Conservation (phyloP, 257 asterid genomes). For the Fraxinus cuspidata region DNA sequence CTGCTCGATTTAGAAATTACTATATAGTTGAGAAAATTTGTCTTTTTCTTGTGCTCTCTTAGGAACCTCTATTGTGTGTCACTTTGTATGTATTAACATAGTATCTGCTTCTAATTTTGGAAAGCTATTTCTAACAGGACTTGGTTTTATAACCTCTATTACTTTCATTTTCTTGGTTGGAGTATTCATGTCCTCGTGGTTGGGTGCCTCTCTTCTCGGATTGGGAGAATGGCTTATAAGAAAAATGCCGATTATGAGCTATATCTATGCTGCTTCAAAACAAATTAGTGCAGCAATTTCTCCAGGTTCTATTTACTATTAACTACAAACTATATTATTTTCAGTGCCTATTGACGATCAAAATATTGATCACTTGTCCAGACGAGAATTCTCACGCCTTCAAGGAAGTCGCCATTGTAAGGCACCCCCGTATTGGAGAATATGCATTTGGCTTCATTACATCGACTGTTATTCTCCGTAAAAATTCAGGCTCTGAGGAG, state of each 20-base stretch:
- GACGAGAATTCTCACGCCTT: conserved; percentile 77
- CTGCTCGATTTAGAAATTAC: background rate
- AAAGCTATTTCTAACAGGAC: conserved; percentile 42
- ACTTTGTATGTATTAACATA: background rate
- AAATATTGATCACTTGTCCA: conserved; percentile 21
- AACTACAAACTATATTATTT: background rate
- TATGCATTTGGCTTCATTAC: conserved; percentile 80
- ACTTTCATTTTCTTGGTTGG: conserved; percentile 81
- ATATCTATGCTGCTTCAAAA: conserved; percentile 71
- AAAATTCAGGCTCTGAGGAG: conserved; percentile 68
- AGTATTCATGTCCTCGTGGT: conserved; percentile 84
- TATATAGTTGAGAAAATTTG: background rate
- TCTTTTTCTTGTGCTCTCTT: background rate
- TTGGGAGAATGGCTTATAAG: conserved; percentile 80
- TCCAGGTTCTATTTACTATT: conserved; percentile 45
- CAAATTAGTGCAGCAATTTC: conserved; percentile 85
- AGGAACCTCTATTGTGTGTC: background rate
- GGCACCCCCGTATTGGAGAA: conserved; percentile 81
- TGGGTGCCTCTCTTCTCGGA: conserved; percentile 71
- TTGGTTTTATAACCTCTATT: conserved; percentile 71
- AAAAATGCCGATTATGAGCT: conserved; percentile 84
- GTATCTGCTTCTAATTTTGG: background rate
- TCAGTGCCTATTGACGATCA: background rate
- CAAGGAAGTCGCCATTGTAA: conserved; percentile 80
- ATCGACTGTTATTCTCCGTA: conserved; percentile 62